phyloP scores from a whole-genome alignment of 495 filamentous ascomycete genomes.

The Talaromyces thailandensis region DNA sequence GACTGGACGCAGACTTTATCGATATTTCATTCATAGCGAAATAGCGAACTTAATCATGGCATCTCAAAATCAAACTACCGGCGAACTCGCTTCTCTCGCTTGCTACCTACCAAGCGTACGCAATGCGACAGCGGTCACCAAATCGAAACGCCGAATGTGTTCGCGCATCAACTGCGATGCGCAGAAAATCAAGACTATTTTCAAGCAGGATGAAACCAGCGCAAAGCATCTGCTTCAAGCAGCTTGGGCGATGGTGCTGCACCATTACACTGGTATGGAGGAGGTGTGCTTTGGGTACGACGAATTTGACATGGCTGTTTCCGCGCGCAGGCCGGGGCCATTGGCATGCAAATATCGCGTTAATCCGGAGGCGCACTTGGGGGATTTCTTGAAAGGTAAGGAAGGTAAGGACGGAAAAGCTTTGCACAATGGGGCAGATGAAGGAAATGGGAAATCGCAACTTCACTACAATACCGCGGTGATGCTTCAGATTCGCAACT shows the following conservation, averaged over 20 bases:
- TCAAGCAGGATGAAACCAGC: constrained; percentile 13
- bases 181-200: background rate
- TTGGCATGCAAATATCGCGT: background rate
- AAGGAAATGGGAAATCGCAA: constrained; percentile 8
- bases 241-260: constrained; percentile 46
- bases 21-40: background rate
- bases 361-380: background rate
- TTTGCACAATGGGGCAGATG: constrained; percentile 5
- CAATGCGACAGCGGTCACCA: background rate
- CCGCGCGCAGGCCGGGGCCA: constrained; percentile 1
- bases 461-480: constrained; percentile 29
- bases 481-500: constrained; percentile 28
- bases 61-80: background rate
- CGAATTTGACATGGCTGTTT: constrained; percentile 19
- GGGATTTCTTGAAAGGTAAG: background rate
- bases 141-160: background rate
- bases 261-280: constrained; percentile 43
- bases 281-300: constrained; percentile 50
- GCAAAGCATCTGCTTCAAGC: constrained; percentile 32
- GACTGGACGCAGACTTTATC: background rate
- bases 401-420: background rate
- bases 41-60: background rate
- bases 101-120: constrained; percentile 23
- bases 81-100: constrained; percentile 13
- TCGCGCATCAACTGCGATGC: constrained; percentile 2